phyloP scores from a whole-genome alignment of 495 filamentous ascomycete genomes.

The Penicillium cosmopolitanum region DNA sequence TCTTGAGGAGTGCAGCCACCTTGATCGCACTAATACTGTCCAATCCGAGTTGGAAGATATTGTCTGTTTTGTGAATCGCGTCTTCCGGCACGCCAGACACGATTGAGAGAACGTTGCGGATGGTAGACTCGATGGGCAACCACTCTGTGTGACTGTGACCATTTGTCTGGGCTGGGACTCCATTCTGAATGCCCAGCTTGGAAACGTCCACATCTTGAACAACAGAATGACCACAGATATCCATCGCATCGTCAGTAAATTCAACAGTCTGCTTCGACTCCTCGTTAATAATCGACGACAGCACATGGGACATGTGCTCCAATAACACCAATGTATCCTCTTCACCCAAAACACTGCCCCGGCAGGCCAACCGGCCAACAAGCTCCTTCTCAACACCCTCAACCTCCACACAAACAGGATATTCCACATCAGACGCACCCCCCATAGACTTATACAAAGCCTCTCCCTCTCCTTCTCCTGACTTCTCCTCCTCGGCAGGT shows the following conservation, averaged over 20 bases:
- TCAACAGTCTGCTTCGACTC: slow-evolving; percentile 53
- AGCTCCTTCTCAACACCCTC: slow-evolving; percentile 59
- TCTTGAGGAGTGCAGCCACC: slow-evolving; percentile 38
- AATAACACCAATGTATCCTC: slow-evolving; percentile 51
- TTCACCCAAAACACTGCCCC: slow-evolving; percentile 52
- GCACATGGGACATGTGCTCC: slow-evolving; percentile 53
- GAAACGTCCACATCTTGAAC: slow-evolving; percentile 25
- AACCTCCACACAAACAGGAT: slow-evolving; percentile 80
- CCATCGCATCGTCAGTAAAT: slow-evolving; percentile 46
- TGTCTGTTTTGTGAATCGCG: slow-evolving; percentile 63
- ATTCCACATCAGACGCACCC: slow-evolving; percentile 68
- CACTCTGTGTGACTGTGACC: slow-evolving; percentile 16
- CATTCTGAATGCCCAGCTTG: not conserved
- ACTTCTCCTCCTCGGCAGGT: slow-evolving; percentile 6
- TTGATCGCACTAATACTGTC: slow-evolving; percentile 88
- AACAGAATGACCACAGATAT: slow-evolving; percentile 56
- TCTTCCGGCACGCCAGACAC: slow-evolving; percentile 63
- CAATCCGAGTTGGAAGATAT: slow-evolving; percentile 82
- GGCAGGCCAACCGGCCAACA: slow-evolving; percentile 71
- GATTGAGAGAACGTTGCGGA: slow-evolving; percentile 65
- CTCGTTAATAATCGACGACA: slow-evolving; percentile 53
- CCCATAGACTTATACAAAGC: slow-evolving; percentile 59
- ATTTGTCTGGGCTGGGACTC: not conserved
- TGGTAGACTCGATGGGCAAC: slow-evolving; percentile 43
- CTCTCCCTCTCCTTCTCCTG: not conserved